Percentiles rank a stretch among this genome's conserved stretches.
phyloP scores from a whole-genome alignment of 371 early-diverging fungal genomes.

The Saksenaea vasiformis region DNA sequence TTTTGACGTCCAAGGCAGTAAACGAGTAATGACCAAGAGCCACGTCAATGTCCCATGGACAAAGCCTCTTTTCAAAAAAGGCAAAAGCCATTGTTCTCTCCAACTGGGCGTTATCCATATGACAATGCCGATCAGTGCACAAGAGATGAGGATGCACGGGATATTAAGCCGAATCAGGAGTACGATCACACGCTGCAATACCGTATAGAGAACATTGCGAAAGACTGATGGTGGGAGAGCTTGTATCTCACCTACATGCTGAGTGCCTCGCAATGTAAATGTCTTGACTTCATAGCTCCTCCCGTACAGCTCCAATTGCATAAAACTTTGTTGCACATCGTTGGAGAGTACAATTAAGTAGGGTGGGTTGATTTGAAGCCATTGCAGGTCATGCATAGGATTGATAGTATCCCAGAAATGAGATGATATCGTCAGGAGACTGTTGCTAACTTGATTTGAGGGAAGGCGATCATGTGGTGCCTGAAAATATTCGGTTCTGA shows the following conservation, averaged over 20 bases:
- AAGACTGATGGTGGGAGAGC: conserved; percentile 18
- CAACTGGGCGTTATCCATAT: conserved; percentile 38
- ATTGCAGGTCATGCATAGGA: conserved; percentile 26
- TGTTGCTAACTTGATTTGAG: neutral
- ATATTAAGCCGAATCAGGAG: conserved; percentile 22
- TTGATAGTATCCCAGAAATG: conserved; percentile 39
- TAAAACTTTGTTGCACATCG: conserved; percentile 10
- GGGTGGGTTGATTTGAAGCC: conserved; percentile 27
- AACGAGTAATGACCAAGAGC: neutral
- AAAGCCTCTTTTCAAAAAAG: conserved; percentile 14
- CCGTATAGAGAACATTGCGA: conserved; percentile 16
- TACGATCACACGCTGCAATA: conserved; percentile 15
- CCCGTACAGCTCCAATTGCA: neutral
- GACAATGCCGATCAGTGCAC: conserved; percentile 32
- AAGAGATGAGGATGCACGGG: conserved; percentile 29
- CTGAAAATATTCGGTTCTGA: neutral
- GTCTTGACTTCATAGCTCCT: conserved; percentile 15
- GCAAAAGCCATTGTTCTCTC: conserved; percentile 32
- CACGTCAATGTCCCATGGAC: conserved; percentile 2
- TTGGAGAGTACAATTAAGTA: conserved; percentile 10
- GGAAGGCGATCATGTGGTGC: neutral
- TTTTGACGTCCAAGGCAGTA: neutral
- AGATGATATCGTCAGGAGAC: conserved; percentile 6
- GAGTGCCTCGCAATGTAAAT: conserved; percentile 7
- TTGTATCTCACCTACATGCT: neutral